Conservation (phyloP, 345 rosid genomes). For the Tarenaya hassleriana region DNA sequence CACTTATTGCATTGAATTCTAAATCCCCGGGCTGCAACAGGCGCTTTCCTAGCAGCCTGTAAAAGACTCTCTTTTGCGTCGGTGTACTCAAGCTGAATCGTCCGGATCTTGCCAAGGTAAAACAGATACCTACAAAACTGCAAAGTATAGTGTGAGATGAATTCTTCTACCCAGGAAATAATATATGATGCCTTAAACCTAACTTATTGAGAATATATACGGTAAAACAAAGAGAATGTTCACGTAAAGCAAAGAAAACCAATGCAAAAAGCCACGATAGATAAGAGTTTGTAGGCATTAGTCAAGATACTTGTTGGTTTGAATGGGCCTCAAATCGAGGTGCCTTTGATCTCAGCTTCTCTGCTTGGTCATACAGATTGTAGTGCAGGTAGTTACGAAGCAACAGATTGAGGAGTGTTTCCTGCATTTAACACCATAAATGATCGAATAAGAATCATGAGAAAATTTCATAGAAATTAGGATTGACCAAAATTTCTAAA, state of each 20-base stretch:
- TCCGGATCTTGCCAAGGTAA: constrained; percentile 77
- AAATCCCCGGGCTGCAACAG: constrained; percentile 67
- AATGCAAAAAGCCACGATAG: background rate
- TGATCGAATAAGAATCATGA: background rate
- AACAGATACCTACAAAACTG: constrained; percentile 89
- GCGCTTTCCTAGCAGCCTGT: constrained; percentile 89
- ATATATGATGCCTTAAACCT: background rate
- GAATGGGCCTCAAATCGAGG: constrained; percentile 92
- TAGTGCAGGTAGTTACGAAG: constrained; percentile 83
- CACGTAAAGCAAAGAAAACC: constrained; percentile 1
- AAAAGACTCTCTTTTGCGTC: constrained; percentile 89
- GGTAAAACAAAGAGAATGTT: background rate
- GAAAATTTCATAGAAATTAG: constrained; percentile 17
- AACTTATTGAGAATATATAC: background rate
- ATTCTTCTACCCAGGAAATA: background rate
- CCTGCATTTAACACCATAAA: constrained; percentile 43
- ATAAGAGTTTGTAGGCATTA: background rate
- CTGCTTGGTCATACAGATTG: constrained; percentile 83
- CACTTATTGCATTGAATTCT: constrained; percentile 78
- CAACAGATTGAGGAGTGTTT: constrained; percentile 75
- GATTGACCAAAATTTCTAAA: background rate
- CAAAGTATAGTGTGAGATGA: constrained; percentile 12
- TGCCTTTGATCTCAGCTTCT: constrained; percentile 84
- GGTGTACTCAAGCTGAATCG: constrained; percentile 82
- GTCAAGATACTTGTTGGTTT: constrained; percentile 60